Percentiles rank a stretch among this genome's conserved stretches.
Evolutionary conservation across 2,329 filamentous ascomycete species (phyloP).

Genomic region (Aspergillus pseudoglaucus): DNA sequence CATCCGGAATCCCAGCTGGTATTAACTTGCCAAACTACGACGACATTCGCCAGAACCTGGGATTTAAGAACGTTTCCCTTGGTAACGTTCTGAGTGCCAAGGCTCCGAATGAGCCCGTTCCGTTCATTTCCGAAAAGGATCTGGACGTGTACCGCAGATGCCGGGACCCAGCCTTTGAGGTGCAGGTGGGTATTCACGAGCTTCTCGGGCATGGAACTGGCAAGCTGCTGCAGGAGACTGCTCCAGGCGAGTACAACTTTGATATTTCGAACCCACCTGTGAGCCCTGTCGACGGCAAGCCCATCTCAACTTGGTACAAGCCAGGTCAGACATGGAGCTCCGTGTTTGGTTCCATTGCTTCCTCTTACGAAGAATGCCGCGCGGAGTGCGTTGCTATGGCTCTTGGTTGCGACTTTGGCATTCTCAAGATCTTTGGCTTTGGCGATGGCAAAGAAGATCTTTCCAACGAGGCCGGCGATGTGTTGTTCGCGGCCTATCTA

Average conservation of each 20-base stretch:
- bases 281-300: constrained; percentile 71
- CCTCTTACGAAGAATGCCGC: constrained; percentile 88
- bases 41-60: constrained; percentile 54
- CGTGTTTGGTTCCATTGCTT: constrained; percentile 81
- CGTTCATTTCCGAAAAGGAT: constrained; percentile 77
- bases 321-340: constrained; percentile 92
- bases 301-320: constrained; percentile 83
- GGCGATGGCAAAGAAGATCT: constrained; percentile 71
- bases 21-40: constrained; percentile 56
- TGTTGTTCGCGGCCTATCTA: constrained; percentile 83
- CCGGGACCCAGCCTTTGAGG: constrained; percentile 83
- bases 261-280: constrained; percentile 73
- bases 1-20: constrained; percentile 56
- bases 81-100: constrained; percentile 91
- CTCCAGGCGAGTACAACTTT: constrained; percentile 79
- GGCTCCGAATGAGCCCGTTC: constrained; percentile 83
- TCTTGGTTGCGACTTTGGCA: constrained; percentile 78
- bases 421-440: constrained; percentile 86
- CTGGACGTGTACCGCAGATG: constrained; percentile 72
- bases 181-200: constrained; percentile 92
- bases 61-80: constrained; percentile 69
- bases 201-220: constrained; percentile 84
- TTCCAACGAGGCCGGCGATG: constrained; percentile 69
- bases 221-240: constrained; percentile 85
- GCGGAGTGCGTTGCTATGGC: constrained; percentile 93